phyloP scores from a whole-genome alignment of 306 rosid genomes.

The Sophora flavescens region DNA sequence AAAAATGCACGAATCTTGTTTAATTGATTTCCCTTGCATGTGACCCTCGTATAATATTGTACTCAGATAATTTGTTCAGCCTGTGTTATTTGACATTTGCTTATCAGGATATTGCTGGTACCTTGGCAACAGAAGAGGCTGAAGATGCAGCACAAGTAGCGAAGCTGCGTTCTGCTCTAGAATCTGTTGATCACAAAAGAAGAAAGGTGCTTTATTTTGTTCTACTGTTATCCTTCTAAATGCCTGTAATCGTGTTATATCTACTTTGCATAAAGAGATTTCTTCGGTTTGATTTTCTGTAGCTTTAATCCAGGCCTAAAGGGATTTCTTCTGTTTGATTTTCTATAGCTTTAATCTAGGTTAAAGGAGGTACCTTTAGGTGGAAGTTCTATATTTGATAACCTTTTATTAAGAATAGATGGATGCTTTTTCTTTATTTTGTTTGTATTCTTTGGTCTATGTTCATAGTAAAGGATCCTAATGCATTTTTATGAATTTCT shows the following conservation, averaged over 20 bases:
- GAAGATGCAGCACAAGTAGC: constrained; percentile 89
- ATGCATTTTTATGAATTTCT: constrained; percentile 32
- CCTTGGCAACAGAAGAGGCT: constrained; percentile 94
- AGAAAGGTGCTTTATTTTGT: constrained; percentile 74
- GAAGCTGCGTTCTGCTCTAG: constrained; percentile 94
- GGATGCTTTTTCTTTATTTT: neutral
- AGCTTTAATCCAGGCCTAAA: constrained; percentile 7
- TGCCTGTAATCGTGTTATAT: constrained; percentile 12
- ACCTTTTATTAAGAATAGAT: neutral
- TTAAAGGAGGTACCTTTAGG: neutral
- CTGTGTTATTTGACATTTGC: constrained; percentile 41
- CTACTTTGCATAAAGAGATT: neutral
- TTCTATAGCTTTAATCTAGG: constrained; percentile 10
- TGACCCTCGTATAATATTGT: constrained; percentile 1
- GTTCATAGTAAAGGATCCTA: neutral
- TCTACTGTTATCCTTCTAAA: constrained; percentile 2
- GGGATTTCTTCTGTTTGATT: neutral
- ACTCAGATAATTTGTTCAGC: constrained; percentile 25
- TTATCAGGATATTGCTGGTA: constrained; percentile 96
- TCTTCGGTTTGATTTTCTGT: neutral
- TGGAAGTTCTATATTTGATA: constrained; percentile 32
- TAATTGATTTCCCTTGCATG: constrained; percentile 19
- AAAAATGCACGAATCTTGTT: constrained; percentile 27
- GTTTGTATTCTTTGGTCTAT: neutral
- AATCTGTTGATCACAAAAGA: constrained; percentile 97